phyloP scores from a whole-genome alignment of 192 early-diverging fungal species.

The Entomortierella lignicola region DNA sequence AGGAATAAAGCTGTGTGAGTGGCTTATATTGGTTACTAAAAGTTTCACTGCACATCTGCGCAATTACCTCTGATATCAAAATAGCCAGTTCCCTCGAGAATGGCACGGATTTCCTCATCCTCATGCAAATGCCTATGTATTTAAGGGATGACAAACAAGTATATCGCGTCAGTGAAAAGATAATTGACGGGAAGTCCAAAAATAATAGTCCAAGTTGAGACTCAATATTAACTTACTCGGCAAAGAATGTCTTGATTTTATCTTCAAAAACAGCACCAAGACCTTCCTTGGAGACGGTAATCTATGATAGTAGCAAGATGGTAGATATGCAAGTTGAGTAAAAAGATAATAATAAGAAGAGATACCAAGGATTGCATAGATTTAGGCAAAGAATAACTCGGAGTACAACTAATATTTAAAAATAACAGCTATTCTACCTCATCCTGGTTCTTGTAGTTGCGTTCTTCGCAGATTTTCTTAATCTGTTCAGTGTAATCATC shows the following conservation, averaged over 20 bases:
- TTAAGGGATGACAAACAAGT: no score
- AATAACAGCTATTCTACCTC: conserved; percentile 54
- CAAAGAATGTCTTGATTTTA: conserved; percentile 93
- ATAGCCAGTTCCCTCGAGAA: conserved; percentile 92
- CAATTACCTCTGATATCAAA: conserved; percentile 84
- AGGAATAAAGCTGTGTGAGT: no score
- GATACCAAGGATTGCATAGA: no score
- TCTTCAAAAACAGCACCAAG: conserved; percentile 89
- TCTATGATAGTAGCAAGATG: conserved; percentile 55
- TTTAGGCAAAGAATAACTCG: no score
- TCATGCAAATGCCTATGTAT: conserved; percentile 85
- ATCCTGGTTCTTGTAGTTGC: conserved; percentile 94
- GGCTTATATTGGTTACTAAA: no score
- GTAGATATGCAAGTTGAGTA: neutral
- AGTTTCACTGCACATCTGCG: no score
- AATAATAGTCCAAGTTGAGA: no score
- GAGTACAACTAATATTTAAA: neutral
- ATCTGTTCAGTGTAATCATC: conserved; percentile 69
- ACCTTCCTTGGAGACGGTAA: conserved; percentile 81
- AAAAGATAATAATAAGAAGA: neutral
- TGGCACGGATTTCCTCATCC: conserved; percentile 97
- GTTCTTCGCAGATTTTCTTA: conserved; percentile 75
- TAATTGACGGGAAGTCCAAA: no score
- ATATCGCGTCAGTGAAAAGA: no score
- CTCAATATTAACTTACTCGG: conserved; percentile 69